A percentile compares a stretch with the other conserved stretches of the same genome.
phyloP scores from a whole-genome alignment of 2,329 filamentous ascomycete genomes.

The Tolypocladium paradoxum region DNA sequence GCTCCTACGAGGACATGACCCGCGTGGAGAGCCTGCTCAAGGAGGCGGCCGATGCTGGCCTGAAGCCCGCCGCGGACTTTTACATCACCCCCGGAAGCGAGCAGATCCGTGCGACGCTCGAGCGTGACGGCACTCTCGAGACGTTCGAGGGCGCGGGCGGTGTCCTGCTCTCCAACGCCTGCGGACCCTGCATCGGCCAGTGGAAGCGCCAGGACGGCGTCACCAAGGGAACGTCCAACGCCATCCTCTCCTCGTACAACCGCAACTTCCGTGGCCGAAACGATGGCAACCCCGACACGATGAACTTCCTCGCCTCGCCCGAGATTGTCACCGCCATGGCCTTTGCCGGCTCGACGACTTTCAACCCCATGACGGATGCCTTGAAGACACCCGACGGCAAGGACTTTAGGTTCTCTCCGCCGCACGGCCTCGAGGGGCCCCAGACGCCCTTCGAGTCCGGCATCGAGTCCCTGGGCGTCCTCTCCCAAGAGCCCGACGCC shows the following conservation, averaged over 20 bases:
- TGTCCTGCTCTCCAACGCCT: conserved; percentile 86
- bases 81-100: conserved; percentile 96
- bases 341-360: conserved; percentile 84
- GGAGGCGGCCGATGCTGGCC: conserved; percentile 78
- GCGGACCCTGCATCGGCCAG: conserved; percentile 86
- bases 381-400: conserved; percentile 70
- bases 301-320: conserved; percentile 97
- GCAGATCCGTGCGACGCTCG: conserved; percentile 89
- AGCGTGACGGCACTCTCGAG: conserved; percentile 74
- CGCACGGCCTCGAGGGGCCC: conserved; percentile 56
- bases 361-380: conserved; percentile 88
- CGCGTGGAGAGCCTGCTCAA: conserved; percentile 86
- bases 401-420: conserved; percentile 77
- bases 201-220: conserved; percentile 89
- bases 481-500: conserved; percentile 60
- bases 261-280: conserved; percentile 96
- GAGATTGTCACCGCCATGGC: conserved; percentile 95
- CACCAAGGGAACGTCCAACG: conserved; percentile 76
- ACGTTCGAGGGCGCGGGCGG: conserved; percentile 83
- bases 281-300: conserved; percentile 89
- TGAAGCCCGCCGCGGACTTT: conserved; percentile 83
- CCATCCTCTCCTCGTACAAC: conserved; percentile 96
- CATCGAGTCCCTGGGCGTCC: conserved; percentile 62
- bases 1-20: conserved; percentile 98
- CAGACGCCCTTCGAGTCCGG: conserved; percentile 63